Evolutionary conservation across 108 stramenopile genomes (phyloP), one percentile per base, ranked within the genome.

Genomic region (Parietichytrium sp.): DNA sequence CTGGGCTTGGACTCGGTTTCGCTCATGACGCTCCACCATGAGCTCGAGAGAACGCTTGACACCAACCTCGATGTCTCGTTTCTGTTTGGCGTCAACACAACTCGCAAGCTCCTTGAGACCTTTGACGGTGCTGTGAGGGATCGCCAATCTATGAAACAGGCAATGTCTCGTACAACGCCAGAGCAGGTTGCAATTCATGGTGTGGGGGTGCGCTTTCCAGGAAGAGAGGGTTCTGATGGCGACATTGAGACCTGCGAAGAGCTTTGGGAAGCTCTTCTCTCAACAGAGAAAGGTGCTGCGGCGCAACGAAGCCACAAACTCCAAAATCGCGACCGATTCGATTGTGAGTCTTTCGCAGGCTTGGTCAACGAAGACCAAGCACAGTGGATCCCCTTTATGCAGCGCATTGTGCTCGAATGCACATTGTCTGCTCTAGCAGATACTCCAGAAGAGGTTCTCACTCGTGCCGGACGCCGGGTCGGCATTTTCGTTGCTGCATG

Each of bases 1-100:
- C 6, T 72, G 13, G 61, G 61, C 10, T 38, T 72, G 13, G 61
- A 72, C 45, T 72, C 61, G 36, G 61, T 72, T 20, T 72, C 61
- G 33, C 61, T 72, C 15, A 72, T 72, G 61, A n/a, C 10, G 15
- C 20, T 72, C 38, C 61, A 72, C 20, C 38, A 42, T 6, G 45
- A 45, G 1, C 33, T 72, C 42, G 61, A 72, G 2, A 45, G 38
- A 13, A 25, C 33, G 38, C 15, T 72, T 7, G 33, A 20, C 33
- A 10, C 36, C 23, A 6, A 36, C 3, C 33, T 72, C 38, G 61
- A 27, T 27, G 61, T 72, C 10, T 72, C 61, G 4, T 72, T 72
- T 27, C 42, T 72, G 8, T 72, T 72, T 45, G 61, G 16, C 10
- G 20, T 20, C 3, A 72, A 72, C 42, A 72, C 61, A n/a, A 23